Evolutionary conservation across 352 stramenopile genomes (phyloP), one percentile per base, ranked within the genome.

Genomic region (Aphanomyces astaci): DNA sequence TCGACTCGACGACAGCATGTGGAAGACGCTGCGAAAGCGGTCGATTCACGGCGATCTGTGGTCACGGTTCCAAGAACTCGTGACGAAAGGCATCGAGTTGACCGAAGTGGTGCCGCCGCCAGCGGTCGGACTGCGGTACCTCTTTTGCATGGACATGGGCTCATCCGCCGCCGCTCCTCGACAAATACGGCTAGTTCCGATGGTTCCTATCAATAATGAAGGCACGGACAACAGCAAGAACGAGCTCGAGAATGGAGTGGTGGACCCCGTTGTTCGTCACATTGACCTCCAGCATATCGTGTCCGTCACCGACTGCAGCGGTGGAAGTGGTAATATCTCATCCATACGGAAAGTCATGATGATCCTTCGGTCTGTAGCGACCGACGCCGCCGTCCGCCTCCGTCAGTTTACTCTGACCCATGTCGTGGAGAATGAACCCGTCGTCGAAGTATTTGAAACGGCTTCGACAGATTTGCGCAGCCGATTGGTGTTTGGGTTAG

Each of bases 11-110:
- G 62, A 68, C 27, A 52, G 62, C 22, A 68, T 68, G 49, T 52
- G 62, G 22, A 51, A 68, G 27, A 68, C 62, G 43, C 51, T 68
- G 15, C 46, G 62, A 28, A 68, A 68, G 51, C 30, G 62, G 32
- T 68, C 62, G 27, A 68, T 68, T 22, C 62, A 68, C 39, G 62
- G 62, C 24, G 62, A 68, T 31, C 48, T 68, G 11, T 68, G 62
- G 62, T 31, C 11, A n/a, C 62, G 62, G 2, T 68, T 68, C 27
- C 62, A 60, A 17, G 33, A 2, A 1, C 31, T 68, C 9, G 48
- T 60, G 24, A 7, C 28, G 17, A 52, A 68, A 59, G 62, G 62
- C 27, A 53, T 68, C 22, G 22, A 60, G 30, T 25, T 68, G 2
- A 59, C 51, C 32, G 40, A 68, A 45, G 62, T 59, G 24, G 40